phyloP scores from a whole-genome alignment of 495 filamentous ascomycete genomes.

The Trichodelitschia bisporula region DNA sequence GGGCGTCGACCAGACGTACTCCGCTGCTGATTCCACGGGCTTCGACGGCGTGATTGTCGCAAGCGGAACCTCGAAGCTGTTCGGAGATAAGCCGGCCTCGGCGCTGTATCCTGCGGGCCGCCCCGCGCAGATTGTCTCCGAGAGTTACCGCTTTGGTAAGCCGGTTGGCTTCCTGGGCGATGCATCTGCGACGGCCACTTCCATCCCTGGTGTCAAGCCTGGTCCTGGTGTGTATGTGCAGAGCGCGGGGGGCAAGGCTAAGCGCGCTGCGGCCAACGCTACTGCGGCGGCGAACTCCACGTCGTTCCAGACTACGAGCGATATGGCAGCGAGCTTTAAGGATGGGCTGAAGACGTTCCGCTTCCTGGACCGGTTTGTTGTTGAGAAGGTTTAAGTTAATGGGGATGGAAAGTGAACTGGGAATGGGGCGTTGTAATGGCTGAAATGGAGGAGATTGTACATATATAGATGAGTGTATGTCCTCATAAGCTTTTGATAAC shows the following conservation, averaged over 20 bases:
- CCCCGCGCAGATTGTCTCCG: slow-evolving; percentile 36
- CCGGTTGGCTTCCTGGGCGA: slow-evolving; percentile 37
- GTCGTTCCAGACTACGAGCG: too few relatives aligned
- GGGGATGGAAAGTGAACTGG: too few relatives aligned
- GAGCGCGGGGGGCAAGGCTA: slow-evolving; percentile 23
- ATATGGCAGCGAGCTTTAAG: slow-evolving; percentile 21
- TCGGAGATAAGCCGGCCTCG: slow-evolving; percentile 12
- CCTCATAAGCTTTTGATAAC: too few relatives aligned
- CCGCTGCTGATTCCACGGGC: slow-evolving; percentile 37
- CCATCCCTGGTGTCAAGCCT: too few relatives aligned
- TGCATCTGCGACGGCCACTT: slow-evolving; percentile 15
- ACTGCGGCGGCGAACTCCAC: too few relatives aligned
- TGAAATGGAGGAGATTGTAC: too few relatives aligned
- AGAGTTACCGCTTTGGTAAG: slow-evolving; percentile 50
- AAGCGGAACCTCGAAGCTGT: slow-evolving; percentile 29
- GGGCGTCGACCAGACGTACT: slow-evolving; percentile 45
- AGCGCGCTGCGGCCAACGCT: slow-evolving; percentile 15
- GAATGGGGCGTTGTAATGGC: too few relatives aligned
- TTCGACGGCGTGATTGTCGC: slow-evolving; percentile 48
- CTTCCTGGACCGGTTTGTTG: slow-evolving; percentile 28
- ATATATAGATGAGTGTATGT: too few relatives aligned
- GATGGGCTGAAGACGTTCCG: slow-evolving; percentile 40
- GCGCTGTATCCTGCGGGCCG: slow-evolving; percentile 35
- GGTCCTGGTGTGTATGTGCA: slow-evolving; percentile 16
- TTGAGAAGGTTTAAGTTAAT: too few relatives aligned